phyloP scores from a whole-genome alignment of 176 grass and related monocot species.

The Raddia distichophylla region DNA sequence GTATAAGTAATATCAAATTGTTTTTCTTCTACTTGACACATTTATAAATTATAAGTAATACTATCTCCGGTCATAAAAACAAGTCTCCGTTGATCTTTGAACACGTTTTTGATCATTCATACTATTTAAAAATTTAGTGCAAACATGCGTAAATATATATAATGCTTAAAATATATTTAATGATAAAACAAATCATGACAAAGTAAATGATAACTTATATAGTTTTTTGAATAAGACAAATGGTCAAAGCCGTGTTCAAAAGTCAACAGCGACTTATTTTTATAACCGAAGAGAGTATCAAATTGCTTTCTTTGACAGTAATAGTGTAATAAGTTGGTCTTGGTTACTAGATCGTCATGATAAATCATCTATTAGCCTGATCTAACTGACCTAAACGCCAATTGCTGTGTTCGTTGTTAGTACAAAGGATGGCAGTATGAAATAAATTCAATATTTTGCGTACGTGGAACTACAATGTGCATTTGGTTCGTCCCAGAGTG shows the following conservation, averaged over 20 bases:
- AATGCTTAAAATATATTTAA: too few relatives aligned
- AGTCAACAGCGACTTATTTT: too few relatives aligned
- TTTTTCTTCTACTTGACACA: not conserved
- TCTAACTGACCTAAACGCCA: not conserved
- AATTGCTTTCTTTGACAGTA: not conserved
- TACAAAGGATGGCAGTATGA: not conserved
- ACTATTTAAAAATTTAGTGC: too few relatives aligned
- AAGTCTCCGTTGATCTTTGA: too few relatives aligned
- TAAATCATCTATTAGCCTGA: not conserved
- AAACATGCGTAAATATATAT: too few relatives aligned
- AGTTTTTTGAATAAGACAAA: too few relatives aligned
- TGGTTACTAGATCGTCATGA: not conserved
- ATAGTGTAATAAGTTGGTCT: not conserved
- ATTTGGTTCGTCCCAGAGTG: not conserved
- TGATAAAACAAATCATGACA: too few relatives aligned
- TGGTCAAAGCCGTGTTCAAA: too few relatives aligned
- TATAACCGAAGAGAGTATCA: too few relatives aligned
- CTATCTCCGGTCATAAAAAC: too few relatives aligned
- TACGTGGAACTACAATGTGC: not conserved
- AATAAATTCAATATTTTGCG: not conserved
- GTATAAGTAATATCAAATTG: constrained; percentile 25
- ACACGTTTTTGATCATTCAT: too few relatives aligned
- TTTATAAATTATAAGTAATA: not conserved
- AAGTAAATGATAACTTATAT: too few relatives aligned
- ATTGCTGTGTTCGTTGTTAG: not conserved